Base-by-base conservation (phyloP, 148 eudicot genomes). In the Vaccinium corymbosum region DNA sequence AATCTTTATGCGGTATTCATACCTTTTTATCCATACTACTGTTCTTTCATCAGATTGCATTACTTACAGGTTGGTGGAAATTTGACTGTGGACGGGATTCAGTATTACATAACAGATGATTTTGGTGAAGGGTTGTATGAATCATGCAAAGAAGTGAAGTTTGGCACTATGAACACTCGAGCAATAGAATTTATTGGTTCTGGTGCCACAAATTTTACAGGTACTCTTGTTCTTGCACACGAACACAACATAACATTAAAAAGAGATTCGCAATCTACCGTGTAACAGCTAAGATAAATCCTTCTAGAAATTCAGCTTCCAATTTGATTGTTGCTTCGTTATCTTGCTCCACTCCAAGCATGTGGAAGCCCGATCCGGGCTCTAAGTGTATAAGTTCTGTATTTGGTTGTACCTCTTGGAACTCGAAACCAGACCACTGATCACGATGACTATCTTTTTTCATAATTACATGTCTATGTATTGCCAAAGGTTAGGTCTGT, bases 111-210 rank as follows among this genome's bases (percentile, higher is more conserved):
- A 86, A 89, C 94, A 50, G 98, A 97, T 62, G 80, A 91, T 79
- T 97, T 95, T 90, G 98, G 98, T 86, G 90, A 91, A 89, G 98
- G 97, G 84, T 80, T 97, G 87, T 97, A 78, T 83, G 91, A 93
- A 77, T 94, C 99, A 57, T 97, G 99, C 91, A 94, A 94, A 90
- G 99, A 97, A 80, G 99, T 97, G 66, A 97, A 97, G 89, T 97
- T 97, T 88, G 98, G 99, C 84, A 88, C 98, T 29, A 90, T 95
- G 99, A 97, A 97, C 85, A 86, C 94, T 49, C 96, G 92, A 71
- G 99, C 96, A 80, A 94, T 97, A 73, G 95, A 95, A 20, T 95
- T 92, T 86, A 86, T 97, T 83, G 98, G 97, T 83, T 94, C 92
- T 85, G 99, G 98, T 81, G 99, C 99, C 88, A 85, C 88, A 80